A percentile compares a stretch with the other conserved stretches of the same genome.
Evolutionary conservation across 169 alveolate genomes (phyloP).

Genomic region (Cryptosporidium ryanae): DNA sequence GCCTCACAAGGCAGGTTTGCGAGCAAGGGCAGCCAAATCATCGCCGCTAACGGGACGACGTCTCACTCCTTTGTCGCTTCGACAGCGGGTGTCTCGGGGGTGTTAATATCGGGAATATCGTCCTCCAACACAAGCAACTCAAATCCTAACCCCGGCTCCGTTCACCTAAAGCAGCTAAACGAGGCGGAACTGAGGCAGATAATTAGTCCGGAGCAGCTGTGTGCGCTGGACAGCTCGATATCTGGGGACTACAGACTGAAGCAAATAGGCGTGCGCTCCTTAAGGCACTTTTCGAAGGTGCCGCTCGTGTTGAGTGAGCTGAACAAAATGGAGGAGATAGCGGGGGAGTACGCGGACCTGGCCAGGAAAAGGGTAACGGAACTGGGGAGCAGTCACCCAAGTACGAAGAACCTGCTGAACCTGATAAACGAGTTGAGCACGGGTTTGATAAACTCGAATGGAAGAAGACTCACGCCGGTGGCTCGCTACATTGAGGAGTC

Average conservation of each 20-base stretch:
- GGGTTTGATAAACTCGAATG: conserved; percentile 63
- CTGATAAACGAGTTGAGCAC: conserved; percentile 60
- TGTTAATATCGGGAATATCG: not conserved
- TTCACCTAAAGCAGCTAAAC: conserved; percentile 64
- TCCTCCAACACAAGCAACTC: not conserved
- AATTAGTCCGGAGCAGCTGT: conserved; percentile 84
- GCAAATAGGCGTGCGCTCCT: conserved; percentile 81
- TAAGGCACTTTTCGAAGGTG: conserved; percentile 55
- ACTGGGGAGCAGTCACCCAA: not conserved
- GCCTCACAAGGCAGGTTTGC: not conserved
- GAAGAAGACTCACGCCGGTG: conserved; percentile 69
- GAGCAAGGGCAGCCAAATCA: not conserved
- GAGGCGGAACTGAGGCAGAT: conserved; percentile 83
- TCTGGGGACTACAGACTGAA: conserved; percentile 82
- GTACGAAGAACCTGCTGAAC: not conserved
- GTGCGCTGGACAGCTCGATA: conserved; percentile 85
- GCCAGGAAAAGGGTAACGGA: conserved; percentile 38
- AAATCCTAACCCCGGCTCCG: not conserved
- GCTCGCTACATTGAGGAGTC: conserved; percentile 85
- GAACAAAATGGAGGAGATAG: conserved; percentile 69
- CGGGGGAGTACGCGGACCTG: conserved; percentile 41
- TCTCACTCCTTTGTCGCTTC: not conserved
- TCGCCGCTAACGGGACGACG: not conserved
- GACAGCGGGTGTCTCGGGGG: not conserved
- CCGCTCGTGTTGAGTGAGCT: conserved; percentile 70